Evolutionary conservation across 345 rosid genomes (phyloP).

Genomic region (Euphorbia tirucalli): DNA sequence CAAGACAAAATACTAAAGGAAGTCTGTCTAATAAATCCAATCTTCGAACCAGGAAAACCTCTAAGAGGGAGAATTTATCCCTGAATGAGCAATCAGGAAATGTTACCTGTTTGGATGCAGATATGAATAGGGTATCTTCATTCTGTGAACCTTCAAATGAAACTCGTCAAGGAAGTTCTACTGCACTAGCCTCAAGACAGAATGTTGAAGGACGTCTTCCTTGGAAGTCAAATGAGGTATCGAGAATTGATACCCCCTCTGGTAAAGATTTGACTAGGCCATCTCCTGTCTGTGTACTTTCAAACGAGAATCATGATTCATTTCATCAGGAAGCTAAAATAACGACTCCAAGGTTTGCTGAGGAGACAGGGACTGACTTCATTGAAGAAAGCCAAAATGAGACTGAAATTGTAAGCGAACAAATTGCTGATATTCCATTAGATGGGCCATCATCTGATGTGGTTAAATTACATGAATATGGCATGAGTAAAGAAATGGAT

Average conservation of each 20-base stretch:
- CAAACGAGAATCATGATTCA: constrained; percentile 28
- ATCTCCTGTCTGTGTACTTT: constrained; percentile 24
- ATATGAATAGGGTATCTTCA: constrained; percentile 18
- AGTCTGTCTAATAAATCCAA: constrained; percentile 33
- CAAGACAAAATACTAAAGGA: constrained; percentile 25
- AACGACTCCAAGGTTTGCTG: constrained; percentile 26
- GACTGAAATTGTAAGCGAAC: constrained; percentile 9
- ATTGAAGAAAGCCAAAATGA: constrained; percentile 22
- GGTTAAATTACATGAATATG: constrained; percentile 11
- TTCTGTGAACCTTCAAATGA: constrained; percentile 17
- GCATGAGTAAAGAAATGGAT: constrained; percentile 20
- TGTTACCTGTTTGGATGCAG: constrained; percentile 23
- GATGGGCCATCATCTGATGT: constrained; percentile 2
- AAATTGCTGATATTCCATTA: constrained; percentile 3
- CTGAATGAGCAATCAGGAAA: constrained; percentile 18
- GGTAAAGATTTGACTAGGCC: constrained; percentile 22
- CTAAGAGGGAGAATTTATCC: constrained; percentile 23
- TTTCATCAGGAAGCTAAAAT: constrained; percentile 26
- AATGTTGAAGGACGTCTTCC: constrained; percentile 22
- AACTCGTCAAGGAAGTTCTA: constrained; percentile 8
- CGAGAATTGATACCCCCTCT: constrained; percentile 19
- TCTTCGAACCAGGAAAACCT: constrained; percentile 24
- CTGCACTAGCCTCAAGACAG: constrained; percentile 23
- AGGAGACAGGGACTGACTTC: constrained; percentile 14
- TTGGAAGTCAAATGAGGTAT: constrained; percentile 23